Percentiles rank a stretch among this genome's conserved stretches.
phyloP scores from a whole-genome alignment of 106 monocot genomes.

The Alisma plantagoaquatica region DNA sequence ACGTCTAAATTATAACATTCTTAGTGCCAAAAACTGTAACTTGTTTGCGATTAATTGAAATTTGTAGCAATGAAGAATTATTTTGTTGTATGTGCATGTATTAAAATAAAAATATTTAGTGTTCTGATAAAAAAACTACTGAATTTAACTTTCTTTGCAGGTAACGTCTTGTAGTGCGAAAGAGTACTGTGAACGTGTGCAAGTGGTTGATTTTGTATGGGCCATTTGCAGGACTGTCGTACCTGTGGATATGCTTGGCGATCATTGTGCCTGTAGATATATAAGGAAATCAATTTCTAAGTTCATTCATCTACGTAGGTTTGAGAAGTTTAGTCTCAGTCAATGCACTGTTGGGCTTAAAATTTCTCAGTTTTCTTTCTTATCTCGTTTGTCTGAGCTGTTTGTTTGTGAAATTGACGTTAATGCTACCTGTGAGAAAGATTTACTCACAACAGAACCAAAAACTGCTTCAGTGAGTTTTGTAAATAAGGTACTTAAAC shows the following conservation, averaged over 20 bases:
- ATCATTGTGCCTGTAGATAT: slow-evolving; percentile 34
- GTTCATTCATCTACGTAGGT: slow-evolving; percentile 46
- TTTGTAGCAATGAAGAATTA: too few relatives aligned
- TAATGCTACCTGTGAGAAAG: too few relatives aligned
- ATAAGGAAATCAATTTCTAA: slow-evolving; percentile 59
- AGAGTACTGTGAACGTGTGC: slow-evolving; percentile 24
- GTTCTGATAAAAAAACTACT: too few relatives aligned
- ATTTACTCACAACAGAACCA: too few relatives aligned
- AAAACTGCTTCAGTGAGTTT: neutral
- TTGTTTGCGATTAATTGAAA: too few relatives aligned
- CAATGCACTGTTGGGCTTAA: slow-evolving; percentile 40
- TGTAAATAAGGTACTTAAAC: slow-evolving; percentile 15
- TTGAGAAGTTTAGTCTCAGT: slow-evolving; percentile 34
- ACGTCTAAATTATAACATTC: too few relatives aligned
- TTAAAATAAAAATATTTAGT: neutral
- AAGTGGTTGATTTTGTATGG: slow-evolving; percentile 59
- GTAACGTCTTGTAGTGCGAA: too few relatives aligned
- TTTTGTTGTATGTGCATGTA: neutral
- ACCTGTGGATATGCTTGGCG: slow-evolving; percentile 44
- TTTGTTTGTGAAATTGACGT: too few relatives aligned
- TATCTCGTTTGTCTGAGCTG: too few relatives aligned
- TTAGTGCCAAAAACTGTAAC: too few relatives aligned
- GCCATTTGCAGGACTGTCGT: slow-evolving; percentile 43
- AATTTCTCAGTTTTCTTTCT: slow-evolving; percentile 31
- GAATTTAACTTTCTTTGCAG: too few relatives aligned